Conservation (phyloP, 371 early-diverging fungal species). For the Actinomucor elegans region DNA sequence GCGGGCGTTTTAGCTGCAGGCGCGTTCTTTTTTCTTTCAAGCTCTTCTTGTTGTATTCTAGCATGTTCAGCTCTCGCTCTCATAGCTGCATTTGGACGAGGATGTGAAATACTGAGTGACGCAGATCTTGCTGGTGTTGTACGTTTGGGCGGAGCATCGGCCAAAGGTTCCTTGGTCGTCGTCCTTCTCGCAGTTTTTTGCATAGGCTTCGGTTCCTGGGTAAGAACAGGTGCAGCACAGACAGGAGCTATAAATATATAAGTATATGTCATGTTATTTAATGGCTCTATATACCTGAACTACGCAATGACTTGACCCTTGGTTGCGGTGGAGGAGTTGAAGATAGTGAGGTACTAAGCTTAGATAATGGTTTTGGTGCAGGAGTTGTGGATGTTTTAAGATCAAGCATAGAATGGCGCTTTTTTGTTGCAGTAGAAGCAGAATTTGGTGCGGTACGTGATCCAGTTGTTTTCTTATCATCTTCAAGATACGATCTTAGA, state of each 20-base stretch:
- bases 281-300: too few relatives aligned
- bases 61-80: conserved; percentile 48
- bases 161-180: too few relatives aligned
- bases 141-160: too few relatives aligned
- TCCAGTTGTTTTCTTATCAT: background rate
- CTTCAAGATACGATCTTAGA: conserved; percentile 11
- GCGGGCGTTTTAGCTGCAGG: background rate
- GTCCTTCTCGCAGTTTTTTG: background rate
- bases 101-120: conserved; percentile 17
- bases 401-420: too few relatives aligned
- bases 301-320: too few relatives aligned
- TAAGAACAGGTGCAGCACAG: conserved; percentile 5
- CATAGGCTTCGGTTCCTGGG: background rate
- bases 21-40: conserved; percentile 21
- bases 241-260: conserved; percentile 7
- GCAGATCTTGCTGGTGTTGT: conserved; percentile 5
- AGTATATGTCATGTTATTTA: background rate
- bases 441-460: conserved; percentile 1
- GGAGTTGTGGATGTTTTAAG: background rate
- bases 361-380: background rate
- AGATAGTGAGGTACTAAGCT: background rate
- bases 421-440: background rate
- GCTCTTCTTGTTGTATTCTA: conserved; percentile 35
- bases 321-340: too few relatives aligned
- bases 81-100: conserved; percentile 40